These are phyloP conservation scores for Angophora floribunda DNA, from an alignment of 345 rosid genomes.

Conservation along the genomic window DNA sequence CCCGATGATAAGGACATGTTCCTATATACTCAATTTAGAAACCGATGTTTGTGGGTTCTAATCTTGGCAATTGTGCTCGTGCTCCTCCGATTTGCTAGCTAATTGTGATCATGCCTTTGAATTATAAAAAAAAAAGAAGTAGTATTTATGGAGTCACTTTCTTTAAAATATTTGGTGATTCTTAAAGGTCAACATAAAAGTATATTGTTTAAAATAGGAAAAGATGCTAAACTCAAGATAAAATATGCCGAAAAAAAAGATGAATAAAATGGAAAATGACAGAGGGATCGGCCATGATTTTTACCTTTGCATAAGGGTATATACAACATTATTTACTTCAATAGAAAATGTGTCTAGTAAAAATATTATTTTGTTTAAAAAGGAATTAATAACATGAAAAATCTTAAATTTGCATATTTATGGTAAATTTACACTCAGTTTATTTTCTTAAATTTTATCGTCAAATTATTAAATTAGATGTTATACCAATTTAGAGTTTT, in stretches of 20 bases:
- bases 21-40: not conserved
- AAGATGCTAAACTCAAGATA: not conserved
- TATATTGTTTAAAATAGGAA: not conserved
- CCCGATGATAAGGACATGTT: accelerated
- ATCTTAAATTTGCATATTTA: no score
- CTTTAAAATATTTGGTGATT: no score
- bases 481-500: no score
- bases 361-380: no score
- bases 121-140: no score
- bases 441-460: no score
- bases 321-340: not conserved
- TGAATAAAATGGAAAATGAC: not conserved
- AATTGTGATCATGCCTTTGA: not conserved
- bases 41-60: not conserved
- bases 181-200: no score
- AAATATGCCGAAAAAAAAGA: not conserved
- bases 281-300: not conserved
- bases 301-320: not conserved
- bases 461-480: no score
- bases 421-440: no score
- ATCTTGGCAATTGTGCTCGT: not conserved
- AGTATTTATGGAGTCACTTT: no score
- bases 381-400: no score
- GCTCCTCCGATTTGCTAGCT: not conserved
- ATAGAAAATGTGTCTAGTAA: no score